Evolutionary conservation across 2,329 filamentous ascomycete species (phyloP).

Genomic region (Colletotrichum tropicicola): DNA sequence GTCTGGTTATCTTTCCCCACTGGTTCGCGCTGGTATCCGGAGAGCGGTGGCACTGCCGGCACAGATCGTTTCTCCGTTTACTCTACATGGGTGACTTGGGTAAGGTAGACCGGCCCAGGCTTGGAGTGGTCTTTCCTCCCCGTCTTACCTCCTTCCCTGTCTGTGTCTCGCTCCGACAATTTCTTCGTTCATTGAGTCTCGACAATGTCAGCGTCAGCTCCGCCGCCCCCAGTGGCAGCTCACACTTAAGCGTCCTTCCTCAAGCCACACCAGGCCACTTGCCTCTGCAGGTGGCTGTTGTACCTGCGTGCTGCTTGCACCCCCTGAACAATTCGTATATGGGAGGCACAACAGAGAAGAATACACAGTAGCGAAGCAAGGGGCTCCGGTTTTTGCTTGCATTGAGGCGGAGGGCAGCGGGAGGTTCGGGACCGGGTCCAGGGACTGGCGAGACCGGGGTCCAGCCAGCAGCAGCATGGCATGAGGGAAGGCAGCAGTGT

Average conservation of each 20-base stretch:
- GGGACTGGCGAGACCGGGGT: neutral
- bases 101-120: neutral
- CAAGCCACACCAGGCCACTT: neutral
- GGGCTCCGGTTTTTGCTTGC: neutral
- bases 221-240: neutral
- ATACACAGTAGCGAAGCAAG: neutral
- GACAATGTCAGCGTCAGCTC: neutral
- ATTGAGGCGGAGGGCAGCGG: neutral
- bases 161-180: neutral
- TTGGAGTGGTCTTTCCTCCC: neutral
- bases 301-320: neutral
- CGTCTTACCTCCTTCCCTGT: neutral
- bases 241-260: neutral
- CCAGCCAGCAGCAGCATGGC: neutral
- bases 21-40: constrained; percentile 25
- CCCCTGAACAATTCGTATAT: neutral
- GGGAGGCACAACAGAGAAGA: neutral
- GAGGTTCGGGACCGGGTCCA: neutral
- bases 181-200: neutral
- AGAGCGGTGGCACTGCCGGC: neutral
- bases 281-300: neutral
- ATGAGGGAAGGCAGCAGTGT: no score
- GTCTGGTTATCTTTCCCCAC: constrained; percentile 2
- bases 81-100: neutral
- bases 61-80: neutral